phyloP scores from a whole-genome alignment of 805 yeast species.

The Kurtzmaniella cleridarum region DNA sequence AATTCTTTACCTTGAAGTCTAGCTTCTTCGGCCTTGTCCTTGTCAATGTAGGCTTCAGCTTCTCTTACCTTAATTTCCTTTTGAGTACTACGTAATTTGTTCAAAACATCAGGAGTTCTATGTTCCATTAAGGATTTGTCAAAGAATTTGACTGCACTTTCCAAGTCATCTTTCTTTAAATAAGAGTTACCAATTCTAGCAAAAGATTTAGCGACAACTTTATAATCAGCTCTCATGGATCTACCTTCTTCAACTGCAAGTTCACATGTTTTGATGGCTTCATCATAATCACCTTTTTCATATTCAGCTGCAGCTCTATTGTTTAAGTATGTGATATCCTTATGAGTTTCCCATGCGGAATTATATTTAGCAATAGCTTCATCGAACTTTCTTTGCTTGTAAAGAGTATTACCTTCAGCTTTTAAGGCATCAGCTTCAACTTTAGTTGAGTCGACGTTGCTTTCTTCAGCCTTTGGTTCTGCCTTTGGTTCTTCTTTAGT shows the following conservation, averaged over 20 bases:
- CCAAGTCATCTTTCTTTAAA: conserved; percentile 66
- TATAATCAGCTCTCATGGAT: conserved; percentile 86
- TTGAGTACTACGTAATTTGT: conserved; percentile 82
- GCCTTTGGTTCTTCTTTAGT: conserved; percentile 5
- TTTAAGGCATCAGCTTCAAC: conserved; percentile 64
- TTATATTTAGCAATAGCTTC: conserved; percentile 86
- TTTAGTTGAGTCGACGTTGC: conserved; percentile 29
- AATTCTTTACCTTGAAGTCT: conserved; percentile 86
- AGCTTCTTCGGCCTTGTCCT: conserved; percentile 92
- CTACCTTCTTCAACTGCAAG: conserved; percentile 87
- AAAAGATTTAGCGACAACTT: conserved; percentile 84
- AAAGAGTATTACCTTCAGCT: conserved; percentile 78
- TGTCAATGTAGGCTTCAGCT: conserved; percentile 74
- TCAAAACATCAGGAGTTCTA: conserved; percentile 89
- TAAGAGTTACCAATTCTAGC: conserved; percentile 86
- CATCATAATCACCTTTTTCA: conserved; percentile 89
- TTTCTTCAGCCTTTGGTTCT: conserved; percentile 4
- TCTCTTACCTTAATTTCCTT: conserved; percentile 77
- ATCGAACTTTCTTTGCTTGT: conserved; percentile 84
- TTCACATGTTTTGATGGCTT: conserved; percentile 76
- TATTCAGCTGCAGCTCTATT: conserved; percentile 97
- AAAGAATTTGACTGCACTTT: conserved; percentile 69
- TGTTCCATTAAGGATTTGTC: conserved; percentile 95
- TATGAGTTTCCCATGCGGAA: conserved; percentile 74
- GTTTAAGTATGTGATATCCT: conserved; percentile 90